Evolutionary conservation across 2,329 filamentous ascomycete genomes (phyloP).

Genomic region (Fusarium hainanense): DNA sequence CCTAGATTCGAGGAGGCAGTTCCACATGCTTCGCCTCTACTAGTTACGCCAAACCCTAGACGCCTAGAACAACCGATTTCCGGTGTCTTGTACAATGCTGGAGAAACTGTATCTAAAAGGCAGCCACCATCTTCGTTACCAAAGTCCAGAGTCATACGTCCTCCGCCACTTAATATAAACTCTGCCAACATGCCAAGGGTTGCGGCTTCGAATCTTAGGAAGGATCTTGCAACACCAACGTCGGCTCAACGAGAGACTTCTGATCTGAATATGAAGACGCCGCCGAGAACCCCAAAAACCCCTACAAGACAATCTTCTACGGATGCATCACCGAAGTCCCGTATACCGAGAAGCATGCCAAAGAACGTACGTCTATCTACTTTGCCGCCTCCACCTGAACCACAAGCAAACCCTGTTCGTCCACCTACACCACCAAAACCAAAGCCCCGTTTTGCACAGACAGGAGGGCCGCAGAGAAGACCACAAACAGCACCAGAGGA

Average conservation of each 20-base stretch:
- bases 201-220: neutral
- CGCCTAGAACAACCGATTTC: constrained; percentile 20
- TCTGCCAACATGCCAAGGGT: neutral
- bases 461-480: constrained; percentile 5
- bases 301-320: neutral
- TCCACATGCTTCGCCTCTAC: constrained; percentile 7
- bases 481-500: constrained; percentile 22
- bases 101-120: neutral
- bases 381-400: constrained; percentile 33
- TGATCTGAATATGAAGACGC: neutral
- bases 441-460: constrained; percentile 22
- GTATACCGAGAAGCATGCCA: constrained; percentile 10
- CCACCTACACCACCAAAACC: constrained; percentile 36
- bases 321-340: constrained; percentile 20
- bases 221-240: constrained; percentile 5
- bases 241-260: neutral
- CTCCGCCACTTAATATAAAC: neutral
- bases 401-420: constrained; percentile 13
- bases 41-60: constrained; percentile 20
- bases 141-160: neutral
- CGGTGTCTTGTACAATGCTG: constrained; percentile 13
- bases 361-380: constrained; percentile 14
- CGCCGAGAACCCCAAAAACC: neutral
- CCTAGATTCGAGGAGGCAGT: constrained; percentile 21
- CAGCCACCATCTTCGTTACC: neutral